These are phyloP conservation scores for Solanum boliviense DNA, from an alignment of 257 asterid genomes.

Conservation along the genomic window DNA sequence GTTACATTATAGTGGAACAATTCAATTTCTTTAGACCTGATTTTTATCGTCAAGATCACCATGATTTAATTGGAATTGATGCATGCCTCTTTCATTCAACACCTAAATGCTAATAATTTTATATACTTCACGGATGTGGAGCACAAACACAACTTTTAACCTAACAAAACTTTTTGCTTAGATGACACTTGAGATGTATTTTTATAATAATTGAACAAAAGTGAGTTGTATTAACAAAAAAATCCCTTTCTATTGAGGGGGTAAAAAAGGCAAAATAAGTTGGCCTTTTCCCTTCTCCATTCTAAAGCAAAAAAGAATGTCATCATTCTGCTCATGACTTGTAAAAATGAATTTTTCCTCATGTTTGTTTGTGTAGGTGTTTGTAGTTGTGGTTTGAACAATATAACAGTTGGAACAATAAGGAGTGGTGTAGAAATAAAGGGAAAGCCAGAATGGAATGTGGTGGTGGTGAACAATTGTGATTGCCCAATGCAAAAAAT, in stretches of 20 bases:
- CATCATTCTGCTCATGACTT: background rate
- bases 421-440: conserved; percentile 7
- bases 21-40: background rate
- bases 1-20: background rate
- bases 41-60: background rate
- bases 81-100: background rate
- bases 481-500: conserved; percentile 1
- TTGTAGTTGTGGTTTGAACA: conserved; percentile 6
- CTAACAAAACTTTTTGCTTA: background rate
- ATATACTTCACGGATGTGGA: too few relatives aligned
- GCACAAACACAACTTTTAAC: too few relatives aligned
- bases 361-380: background rate
- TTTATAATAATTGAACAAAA: background rate
- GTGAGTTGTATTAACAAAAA: too few relatives aligned
- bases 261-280: background rate
- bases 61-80: background rate
- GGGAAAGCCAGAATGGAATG: conserved; percentile 12
- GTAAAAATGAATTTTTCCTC: background rate
- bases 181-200: background rate
- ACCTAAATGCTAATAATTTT: too few relatives aligned
- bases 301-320: background rate
- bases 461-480: conserved; percentile 6
- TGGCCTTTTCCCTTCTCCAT: too few relatives aligned
- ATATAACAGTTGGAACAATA: conserved; percentile 6
- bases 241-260: background rate